Base-by-base conservation (phyloP, 768 basidiomycete genomes). In the Suillus sp. region DNA sequence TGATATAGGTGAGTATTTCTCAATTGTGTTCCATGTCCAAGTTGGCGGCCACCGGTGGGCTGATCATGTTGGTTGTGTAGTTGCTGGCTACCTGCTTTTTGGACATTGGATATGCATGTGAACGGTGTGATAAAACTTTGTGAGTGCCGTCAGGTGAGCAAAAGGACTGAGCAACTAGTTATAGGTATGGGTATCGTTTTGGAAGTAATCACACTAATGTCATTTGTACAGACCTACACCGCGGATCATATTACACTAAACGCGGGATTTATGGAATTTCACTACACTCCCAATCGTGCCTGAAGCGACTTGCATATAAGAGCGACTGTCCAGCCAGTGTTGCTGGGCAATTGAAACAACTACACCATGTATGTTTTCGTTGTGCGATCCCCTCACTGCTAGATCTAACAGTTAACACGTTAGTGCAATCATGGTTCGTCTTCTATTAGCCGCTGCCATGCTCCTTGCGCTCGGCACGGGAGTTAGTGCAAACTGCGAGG, bases 221-320 rank as follows among this genome's bases (percentile, higher is more conserved):
- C 51, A 53, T 53, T 53, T 11, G 20, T 40, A 57, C 37, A 40
- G 37, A 27, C 37, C 9, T 25, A 27, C 51, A 32, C 51, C 11
- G 7, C 20, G 51, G 10, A 40, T 40, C 38, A 20, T 40, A 57
- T 27, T 11, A 20, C 38, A 40, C 25, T 25, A 11, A 27, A 57
- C 25, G 37, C 56, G 25, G 40, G 5, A 27, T 7, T 20, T 6
- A 38, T 56, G 35, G 25, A 25, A 55, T 27, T 34, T 35, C 34
- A 40, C 25, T 16, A 20, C 18, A 38, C 20, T 4, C 56, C 10
- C 3, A 30, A 11, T 27, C 9, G 25, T 40, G 25, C 56, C 38
- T 57, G n/a, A 27, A 38, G 55, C 25, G 20, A 56, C 35, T 38
- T 20, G 32, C 30, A 53, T 53, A 32, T 53, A 53, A 53, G 30